phyloP scores from a whole-genome alignment of 352 stramenopile species.

The Pythium myriotylum region DNA sequence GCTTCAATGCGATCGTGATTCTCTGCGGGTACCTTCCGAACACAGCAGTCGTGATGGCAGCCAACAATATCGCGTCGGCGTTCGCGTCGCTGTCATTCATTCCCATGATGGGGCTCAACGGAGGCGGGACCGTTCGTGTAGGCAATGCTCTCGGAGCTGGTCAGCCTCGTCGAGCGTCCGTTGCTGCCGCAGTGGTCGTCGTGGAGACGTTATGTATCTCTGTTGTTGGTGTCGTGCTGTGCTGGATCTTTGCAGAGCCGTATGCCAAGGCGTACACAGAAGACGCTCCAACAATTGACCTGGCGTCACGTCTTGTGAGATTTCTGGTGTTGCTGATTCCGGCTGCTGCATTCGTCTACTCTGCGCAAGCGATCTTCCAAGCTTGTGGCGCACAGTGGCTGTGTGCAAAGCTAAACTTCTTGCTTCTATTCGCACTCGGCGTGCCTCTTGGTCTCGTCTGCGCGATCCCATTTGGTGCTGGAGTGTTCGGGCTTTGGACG shows the following conservation, averaged over 20 bases:
- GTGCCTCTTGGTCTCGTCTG: conserved; percentile 29
- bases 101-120: conserved; percentile 28
- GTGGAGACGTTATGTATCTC: conserved; percentile 4
- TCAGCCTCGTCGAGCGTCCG: conserved; percentile 22
- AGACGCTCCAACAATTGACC: conserved; percentile 11
- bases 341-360: conserved; percentile 11
- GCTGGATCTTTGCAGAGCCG: conserved; percentile 10
- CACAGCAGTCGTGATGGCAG: conserved; percentile 43
- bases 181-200: conserved; percentile 15
- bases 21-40: conserved; percentile 55
- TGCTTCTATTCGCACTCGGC: conserved; percentile 27
- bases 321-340: conserved; percentile 22
- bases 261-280: conserved; percentile 31
- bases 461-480: conserved; percentile 21
- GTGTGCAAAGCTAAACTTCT: conserved; percentile 32
- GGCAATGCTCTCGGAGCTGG: conserved; percentile 36
- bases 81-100: conserved; percentile 31
- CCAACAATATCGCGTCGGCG: conserved; percentile 54
- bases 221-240: conserved; percentile 7
- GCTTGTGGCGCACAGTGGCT: conserved; percentile 27
- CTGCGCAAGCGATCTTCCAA: conserved; percentile 32
- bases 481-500: conserved; percentile 39
- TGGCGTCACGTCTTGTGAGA: conserved; percentile 2
- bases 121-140: conserved; percentile 34
- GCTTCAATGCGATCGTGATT: conserved; percentile 45